Evolutionary conservation across 768 basidiomycete genomes (phyloP).

Genomic region (Nidularia pulvinata): DNA sequence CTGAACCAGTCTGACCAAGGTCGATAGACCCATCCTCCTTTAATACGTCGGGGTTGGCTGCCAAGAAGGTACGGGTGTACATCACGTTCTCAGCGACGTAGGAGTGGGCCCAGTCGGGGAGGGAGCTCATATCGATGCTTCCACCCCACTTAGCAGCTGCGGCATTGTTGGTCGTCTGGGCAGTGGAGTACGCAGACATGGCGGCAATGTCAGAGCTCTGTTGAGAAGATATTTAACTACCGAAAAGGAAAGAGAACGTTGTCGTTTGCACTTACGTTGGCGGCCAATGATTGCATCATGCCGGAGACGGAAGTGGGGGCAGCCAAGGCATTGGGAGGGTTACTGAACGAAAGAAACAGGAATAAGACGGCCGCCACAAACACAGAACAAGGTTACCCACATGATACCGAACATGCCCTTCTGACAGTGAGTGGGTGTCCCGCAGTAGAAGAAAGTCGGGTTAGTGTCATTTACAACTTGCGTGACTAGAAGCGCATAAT

Average conservation of each 20-base stretch:
- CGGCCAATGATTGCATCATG: conserved; percentile 49
- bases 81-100: conserved; percentile 57
- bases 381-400: conserved; percentile 21
- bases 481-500: conserved; percentile 43
- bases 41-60: conserved; percentile 48
- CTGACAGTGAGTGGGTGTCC: conserved; percentile 66
- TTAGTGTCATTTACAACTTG: conserved; percentile 74
- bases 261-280: conserved; percentile 31
- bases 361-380: background rate
- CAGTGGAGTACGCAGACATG: conserved; percentile 50
- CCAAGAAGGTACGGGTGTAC: conserved; percentile 45
- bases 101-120: conserved; percentile 56
- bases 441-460: conserved; percentile 78
- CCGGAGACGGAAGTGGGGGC: conserved; percentile 44
- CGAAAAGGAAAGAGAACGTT: background rate
- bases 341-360: conserved; percentile 27
- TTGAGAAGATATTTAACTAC: background rate
- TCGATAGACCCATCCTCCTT: conserved; percentile 49
- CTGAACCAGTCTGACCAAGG: conserved; percentile 37
- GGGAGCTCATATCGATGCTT: conserved; percentile 52
- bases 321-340: conserved; percentile 52
- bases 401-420: conserved; percentile 89
- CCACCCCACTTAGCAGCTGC: conserved; percentile 59
- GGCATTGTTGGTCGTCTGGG: conserved; percentile 44
- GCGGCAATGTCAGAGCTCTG: conserved; percentile 57